phyloP scores from a whole-genome alignment of 2,329 filamentous ascomycete species.

The Exophiala sp. region DNA sequence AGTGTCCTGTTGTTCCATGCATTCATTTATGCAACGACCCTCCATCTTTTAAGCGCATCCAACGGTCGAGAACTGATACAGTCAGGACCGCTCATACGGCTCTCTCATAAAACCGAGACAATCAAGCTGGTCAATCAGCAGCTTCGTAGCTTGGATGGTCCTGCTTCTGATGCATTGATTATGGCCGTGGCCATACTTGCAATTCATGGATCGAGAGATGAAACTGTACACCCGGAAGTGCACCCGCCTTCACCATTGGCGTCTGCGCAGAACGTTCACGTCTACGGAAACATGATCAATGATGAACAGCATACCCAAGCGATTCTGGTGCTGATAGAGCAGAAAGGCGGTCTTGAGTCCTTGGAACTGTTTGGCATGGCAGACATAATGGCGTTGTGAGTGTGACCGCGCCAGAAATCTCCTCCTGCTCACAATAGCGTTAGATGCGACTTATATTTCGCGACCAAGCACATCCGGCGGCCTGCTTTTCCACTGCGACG shows the following conservation, averaged over 20 bases:
- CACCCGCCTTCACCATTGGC: conserved; percentile 17
- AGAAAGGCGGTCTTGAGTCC: conserved; percentile 17
- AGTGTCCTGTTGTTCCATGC: conserved; percentile 23
- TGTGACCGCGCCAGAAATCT: neutral
- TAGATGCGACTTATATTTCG: conserved; percentile 23
- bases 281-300: conserved; percentile 21
- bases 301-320: conserved; percentile 18
- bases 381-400: conserved; percentile 23
- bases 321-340: conserved; percentile 16
- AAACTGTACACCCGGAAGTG: conserved; percentile 6
- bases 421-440: neutral
- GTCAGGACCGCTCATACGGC: conserved; percentile 11
- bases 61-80: conserved; percentile 15
- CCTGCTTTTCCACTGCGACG: conserved; percentile 12
- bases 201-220: conserved; percentile 13
- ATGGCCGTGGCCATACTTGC: conserved; percentile 19
- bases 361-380: conserved; percentile 19
- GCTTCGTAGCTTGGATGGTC: conserved; percentile 5
- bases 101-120: conserved; percentile 18
- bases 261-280: conserved; percentile 12
- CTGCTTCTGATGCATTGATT: conserved; percentile 16
- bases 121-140: conserved; percentile 21
- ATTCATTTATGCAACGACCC: conserved; percentile 19
- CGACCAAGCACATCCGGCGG: conserved; percentile 11
- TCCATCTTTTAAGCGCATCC: conserved; percentile 14